These are phyloP conservation scores for Gossypium australe DNA, from an alignment of 345 rosid genomes.

Conservation along the genomic window DNA sequence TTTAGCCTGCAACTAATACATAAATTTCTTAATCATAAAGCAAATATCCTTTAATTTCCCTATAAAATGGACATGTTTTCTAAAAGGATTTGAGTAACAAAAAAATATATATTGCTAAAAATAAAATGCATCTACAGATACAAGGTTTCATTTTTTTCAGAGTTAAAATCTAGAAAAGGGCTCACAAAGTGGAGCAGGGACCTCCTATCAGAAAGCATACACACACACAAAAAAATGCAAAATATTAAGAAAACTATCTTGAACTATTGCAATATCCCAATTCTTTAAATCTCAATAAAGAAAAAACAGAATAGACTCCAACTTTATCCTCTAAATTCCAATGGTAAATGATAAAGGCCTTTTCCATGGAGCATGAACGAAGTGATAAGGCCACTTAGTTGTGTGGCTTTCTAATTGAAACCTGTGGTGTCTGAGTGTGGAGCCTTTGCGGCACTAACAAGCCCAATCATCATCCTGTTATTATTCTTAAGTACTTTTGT, in stretches of 20 bases:
- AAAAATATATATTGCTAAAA: not conserved
- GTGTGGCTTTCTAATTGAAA: not conserved
- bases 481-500: not conserved
- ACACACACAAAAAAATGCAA: not conserved
- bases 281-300: not conserved
- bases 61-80: not conserved
- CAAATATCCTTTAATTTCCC: not conserved
- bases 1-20: conserved; percentile 43
- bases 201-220: not conserved
- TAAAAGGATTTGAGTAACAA: not conserved
- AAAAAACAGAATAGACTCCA: not conserved
- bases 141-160: not conserved
- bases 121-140: not conserved
- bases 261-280: not conserved
- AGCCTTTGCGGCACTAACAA: not conserved
- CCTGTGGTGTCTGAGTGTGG: not conserved
- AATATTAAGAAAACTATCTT: not conserved
- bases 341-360: not conserved
- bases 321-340: not conserved
- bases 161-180: not conserved
- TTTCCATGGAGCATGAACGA: not conserved
- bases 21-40: not conserved
- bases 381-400: not conserved
- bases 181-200: not conserved
- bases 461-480: not conserved